Base-by-base conservation (phyloP, 306 rosid genomes). In the Trifolium pratense region DNA sequence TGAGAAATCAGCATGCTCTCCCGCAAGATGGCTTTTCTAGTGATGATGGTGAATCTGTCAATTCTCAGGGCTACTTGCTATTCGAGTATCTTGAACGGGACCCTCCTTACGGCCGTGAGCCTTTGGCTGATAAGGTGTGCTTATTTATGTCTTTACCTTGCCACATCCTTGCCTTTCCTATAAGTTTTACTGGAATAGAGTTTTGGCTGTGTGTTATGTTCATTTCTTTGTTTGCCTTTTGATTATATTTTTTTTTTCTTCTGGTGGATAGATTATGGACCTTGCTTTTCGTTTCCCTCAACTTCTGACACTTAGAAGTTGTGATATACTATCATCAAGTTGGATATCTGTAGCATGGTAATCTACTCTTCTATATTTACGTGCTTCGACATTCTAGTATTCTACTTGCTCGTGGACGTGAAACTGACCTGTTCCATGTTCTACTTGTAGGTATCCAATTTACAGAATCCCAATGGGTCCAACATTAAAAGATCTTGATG, bases 331-430 rank as follows among this genome's bases (percentile, higher is more conserved):
- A 48, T 13, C 87, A 46, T 66, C 92, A 43, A 93, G 98, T 78
- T 93, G 98, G 98, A 83, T 93, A 80, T 93, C 96, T 74, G 92
- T 93, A 72, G 97, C 98, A 73, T 93, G 98, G 98, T 93, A 93
- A 34, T 49, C 9, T 93, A 93, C 45, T 49, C 12, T 81, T 40
- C 68, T 78, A 71, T 57, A 79, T 45, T 61, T 46, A 4, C 80
- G 71, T 55, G 17, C 16, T 72, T 68, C 70, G 37, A 62, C 77
- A 71, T 20, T 15, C 6, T 3, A 43, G 6, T 12, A 43, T 43
- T 26, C 9, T 14, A 31, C 68, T 53, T 69, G 18, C 32, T n/a
- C 42, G 12, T 61, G 34, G 29, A 53, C 55, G 45, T 51, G 68
- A 58, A 51, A 79, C 78, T 74, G 70, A 39, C 43, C 11, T 76